Conservation (phyloP, 2,329 filamentous ascomycete genomes). For the Paraconiothyrium brasiliense region DNA sequence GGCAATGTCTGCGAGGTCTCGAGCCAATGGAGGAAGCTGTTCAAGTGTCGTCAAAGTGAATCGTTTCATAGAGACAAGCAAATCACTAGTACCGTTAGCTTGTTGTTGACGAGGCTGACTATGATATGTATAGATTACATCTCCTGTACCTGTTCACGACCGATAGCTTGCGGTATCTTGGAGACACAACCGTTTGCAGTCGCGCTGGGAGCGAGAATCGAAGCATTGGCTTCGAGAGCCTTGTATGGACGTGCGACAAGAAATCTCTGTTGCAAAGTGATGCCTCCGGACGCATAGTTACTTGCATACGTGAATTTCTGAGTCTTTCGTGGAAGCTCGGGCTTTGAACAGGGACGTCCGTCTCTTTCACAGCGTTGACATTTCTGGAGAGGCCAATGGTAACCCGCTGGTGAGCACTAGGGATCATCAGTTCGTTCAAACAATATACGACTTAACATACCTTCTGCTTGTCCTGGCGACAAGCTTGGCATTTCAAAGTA, state of each 20-base stretch:
- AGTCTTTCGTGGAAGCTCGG: background rate
- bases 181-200: too few species aligned
- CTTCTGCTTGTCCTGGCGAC: constrained; percentile 8
- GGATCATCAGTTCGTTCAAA: background rate
- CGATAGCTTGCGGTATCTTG: background rate
- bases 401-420: background rate
- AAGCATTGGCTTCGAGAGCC: too few species aligned
- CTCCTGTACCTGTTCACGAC: background rate
- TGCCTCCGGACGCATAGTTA: too few species aligned
- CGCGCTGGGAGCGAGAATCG: too few species aligned
- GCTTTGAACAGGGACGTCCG: background rate
- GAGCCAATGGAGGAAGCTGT: background rate
- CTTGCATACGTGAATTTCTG: background rate
- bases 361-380: background rate
- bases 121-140: too few species aligned
- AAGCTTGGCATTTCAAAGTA: constrained; percentile 6
- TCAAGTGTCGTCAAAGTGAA: background rate
- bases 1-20: background rate
- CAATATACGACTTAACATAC: background rate
- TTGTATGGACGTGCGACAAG: too few species aligned
- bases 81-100: background rate
- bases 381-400: background rate
- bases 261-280: too few species aligned
- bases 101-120: background rate
- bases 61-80: background rate